These are phyloP conservation scores for Tilletia walkeri DNA, from an alignment of 1,284 basidiomycete species.

Conservation along the genomic window DNA sequence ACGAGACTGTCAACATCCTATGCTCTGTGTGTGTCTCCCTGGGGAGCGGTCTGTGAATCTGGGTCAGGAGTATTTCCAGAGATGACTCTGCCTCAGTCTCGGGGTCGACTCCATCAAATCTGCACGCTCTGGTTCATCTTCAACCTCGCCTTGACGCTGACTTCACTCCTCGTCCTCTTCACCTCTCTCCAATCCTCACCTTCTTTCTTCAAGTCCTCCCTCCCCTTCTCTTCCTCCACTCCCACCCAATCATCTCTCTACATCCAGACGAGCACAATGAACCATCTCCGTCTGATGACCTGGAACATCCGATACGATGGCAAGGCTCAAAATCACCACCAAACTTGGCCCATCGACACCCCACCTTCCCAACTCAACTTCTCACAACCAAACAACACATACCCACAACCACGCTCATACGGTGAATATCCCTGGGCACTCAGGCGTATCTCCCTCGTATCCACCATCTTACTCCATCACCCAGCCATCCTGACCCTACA, in stretches of 20 bases:
- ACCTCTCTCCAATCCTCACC: neutral
- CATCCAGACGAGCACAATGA: neutral
- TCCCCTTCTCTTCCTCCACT: neutral
- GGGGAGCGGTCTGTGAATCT: too few species aligned
- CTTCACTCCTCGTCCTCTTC: too few species aligned
- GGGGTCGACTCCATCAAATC: too few species aligned
- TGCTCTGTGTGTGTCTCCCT: too few species aligned
- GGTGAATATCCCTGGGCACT: constrained; percentile 9
- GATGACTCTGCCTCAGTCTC: too few species aligned
- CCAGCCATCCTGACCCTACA: constrained; percentile 42
- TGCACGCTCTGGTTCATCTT: too few species aligned
- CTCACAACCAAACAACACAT: neutral
- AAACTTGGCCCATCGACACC: constrained; percentile 2
- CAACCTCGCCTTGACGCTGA: too few species aligned
- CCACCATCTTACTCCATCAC: constrained; percentile 30
- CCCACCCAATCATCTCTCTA: too few species aligned
- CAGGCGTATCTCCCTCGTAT: neutral
- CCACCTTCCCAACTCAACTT: neutral
- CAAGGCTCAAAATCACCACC: neutral
- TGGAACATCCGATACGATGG: constrained; percentile 3
- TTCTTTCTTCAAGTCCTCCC: neutral
- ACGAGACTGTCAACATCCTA: too few species aligned
- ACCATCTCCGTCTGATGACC: neutral
- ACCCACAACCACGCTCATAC: neutral
- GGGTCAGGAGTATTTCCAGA: too few species aligned